Evolutionary conservation across 768 basidiomycete species (phyloP), one percentile per base, ranked within the genome.

Genomic region (Leccinum sublutescens): DNA sequence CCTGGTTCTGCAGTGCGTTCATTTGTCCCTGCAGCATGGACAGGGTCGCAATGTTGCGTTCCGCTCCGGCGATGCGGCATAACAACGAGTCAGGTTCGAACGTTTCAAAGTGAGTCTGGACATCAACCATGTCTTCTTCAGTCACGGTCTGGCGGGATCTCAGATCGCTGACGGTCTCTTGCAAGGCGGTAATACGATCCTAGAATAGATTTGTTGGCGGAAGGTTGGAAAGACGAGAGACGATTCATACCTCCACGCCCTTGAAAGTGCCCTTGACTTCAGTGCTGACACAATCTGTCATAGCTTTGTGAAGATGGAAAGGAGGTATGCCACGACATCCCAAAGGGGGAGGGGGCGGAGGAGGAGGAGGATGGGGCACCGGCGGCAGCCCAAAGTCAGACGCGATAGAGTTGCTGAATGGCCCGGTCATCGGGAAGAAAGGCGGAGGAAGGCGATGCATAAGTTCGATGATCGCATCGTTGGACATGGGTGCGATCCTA

Each of bases 81-180:
- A 75, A 62, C 31, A 75, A 65, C 38, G 72, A 70, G 27, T 75
- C 72, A 1, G 75, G 71, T 27, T 76, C 73, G 6, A 83, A 66
- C 43, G 59, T 72, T 6, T 80, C 77, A 12, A 81, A 63, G 50
- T 77, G 76, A 3, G 65, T 68, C 58, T 75, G 73, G 23, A 75
- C 52, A n/a, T 74, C 74, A 15, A 62, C 36, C 12, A 76, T 52
- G 48, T 76, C 74, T 6, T 70, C 67, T 50, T 76, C 69, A 5
- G 66, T 65, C 23, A 61, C 57, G 0, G 59, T 33, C 48, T 74
- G 71, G 15, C 70, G 70, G 14, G 62, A 64, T 36, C 59, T 66
- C 1, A 75, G 51, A 36, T 59, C 61, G 31, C n/a, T 23, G 23
- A 74, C 43, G 1, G 49, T 61, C n/a, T 53, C 61, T 10, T 68